Evolutionary conservation across 768 basidiomycete species (phyloP).

Genomic region (Cystobasidium onofrii): DNA sequence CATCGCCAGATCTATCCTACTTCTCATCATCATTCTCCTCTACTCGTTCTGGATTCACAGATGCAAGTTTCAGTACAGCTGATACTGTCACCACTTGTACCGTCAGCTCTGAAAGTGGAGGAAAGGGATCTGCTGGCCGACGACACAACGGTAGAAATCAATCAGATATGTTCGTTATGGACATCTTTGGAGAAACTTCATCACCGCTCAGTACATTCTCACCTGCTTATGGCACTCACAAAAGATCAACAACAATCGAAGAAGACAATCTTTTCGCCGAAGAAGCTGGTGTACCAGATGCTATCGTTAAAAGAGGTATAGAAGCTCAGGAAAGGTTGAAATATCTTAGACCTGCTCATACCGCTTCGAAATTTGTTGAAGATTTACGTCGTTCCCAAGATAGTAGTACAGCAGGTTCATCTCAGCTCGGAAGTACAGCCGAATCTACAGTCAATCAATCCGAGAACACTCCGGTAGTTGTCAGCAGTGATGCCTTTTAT

Average conservation of each 20-base stretch:
- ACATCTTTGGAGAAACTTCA: not conserved
- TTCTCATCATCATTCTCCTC: not conserved
- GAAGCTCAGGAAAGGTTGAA: not conserved
- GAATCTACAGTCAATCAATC: not conserved
- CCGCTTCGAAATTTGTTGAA: not conserved
- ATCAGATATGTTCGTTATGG: not conserved
- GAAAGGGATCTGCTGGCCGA: not conserved
- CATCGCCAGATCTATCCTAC: not conserved
- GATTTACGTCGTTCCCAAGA: not conserved
- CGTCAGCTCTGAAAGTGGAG: not conserved
- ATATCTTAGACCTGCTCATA: not conserved
- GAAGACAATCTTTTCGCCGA: not conserved
- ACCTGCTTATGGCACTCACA: not conserved
- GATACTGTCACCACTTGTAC: not conserved
- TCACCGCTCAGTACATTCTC: not conserved
- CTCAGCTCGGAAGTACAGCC: not conserved
- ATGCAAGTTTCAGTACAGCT: not conserved
- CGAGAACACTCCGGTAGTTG: not conserved
- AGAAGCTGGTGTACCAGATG: not conserved
- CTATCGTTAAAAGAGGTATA: not conserved
- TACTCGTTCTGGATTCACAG: not conserved
- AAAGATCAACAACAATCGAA: not conserved
- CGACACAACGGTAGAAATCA: not conserved
- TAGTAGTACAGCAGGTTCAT: not conserved
- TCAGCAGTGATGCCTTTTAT: not conserved